These are phyloP conservation scores for Paxillus rubicundulus DNA, from an alignment of 768 basidiomycete genomes.

Conservation along the genomic window DNA sequence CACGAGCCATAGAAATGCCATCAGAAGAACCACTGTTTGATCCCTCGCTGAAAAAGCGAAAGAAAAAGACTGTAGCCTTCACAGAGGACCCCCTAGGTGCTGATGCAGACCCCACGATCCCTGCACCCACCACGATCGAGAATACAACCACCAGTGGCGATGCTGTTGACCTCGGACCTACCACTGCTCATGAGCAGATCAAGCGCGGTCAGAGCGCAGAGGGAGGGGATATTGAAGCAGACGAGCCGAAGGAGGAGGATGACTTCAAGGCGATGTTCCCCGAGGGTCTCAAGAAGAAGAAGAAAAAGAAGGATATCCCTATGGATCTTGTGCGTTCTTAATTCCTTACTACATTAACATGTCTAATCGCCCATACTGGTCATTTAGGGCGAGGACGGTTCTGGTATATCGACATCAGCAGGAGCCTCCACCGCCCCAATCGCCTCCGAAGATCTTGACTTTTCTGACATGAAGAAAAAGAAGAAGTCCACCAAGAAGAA, in stretches of 20 bases:
- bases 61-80: constrained; percentile 86
- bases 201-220: constrained; percentile 42
- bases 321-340: constrained; percentile 63
- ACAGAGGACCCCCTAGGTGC: constrained; percentile 80
- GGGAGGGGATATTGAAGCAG: constrained; percentile 33
- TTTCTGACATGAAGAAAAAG: constrained; percentile 96
- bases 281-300: constrained; percentile 87
- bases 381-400: constrained; percentile 56
- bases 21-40: constrained; percentile 80
- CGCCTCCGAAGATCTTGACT: constrained; percentile 79
- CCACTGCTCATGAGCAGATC: constrained; percentile 76
- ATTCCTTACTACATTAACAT: neutral
- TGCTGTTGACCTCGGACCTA: constrained; percentile 72
- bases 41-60: constrained; percentile 80
- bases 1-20: constrained; percentile 38
- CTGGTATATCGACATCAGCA: constrained; percentile 62
- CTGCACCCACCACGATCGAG: constrained; percentile 73
- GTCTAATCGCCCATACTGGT: constrained; percentile 1
- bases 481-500: constrained; percentile 91
- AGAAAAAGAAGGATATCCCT: constrained; percentile 90
- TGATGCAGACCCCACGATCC: constrained; percentile 78
- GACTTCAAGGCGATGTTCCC: constrained; percentile 79
- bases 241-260: constrained; percentile 60
- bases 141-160: constrained; percentile 67
- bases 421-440: constrained; percentile 36